Evolutionary conservation across 1,284 basidiomycete species (phyloP), one percentile per base, ranked within the genome.

Genomic region (Melampsora americana): DNA sequence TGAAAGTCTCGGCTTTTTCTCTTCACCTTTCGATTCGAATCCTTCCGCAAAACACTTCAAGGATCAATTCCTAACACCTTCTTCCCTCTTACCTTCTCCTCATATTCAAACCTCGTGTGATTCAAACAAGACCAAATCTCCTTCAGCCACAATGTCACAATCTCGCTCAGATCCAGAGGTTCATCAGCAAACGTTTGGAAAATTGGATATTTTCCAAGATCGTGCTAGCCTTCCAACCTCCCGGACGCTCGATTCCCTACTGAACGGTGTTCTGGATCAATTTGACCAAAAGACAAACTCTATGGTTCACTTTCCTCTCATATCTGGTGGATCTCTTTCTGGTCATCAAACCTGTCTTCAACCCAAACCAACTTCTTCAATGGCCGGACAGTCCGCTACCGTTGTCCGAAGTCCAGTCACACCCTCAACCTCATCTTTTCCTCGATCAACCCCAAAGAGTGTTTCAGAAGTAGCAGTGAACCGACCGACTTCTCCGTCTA

Each of bases 81-180:
- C 42, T 44, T 44, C 42, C 14, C 7, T 44, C 14, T 59, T 59
- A 26, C 53, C 53, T 59, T 23, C 53, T 23, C 28, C 28, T 7
- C n/a, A 23, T 59, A 23, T 59, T 26, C n/a, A 59, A 20, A 59
- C 6, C 28, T 59, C 53, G 1, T 23, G 18, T 59, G 18, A 14
- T 59, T 1, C 12, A 6, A 59, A 59, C 11, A 59, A 23, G 0
- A 2, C 9, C 20, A 5, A 59, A 2, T 59, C 53, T 1, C 53
- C 53, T 16, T 28, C 53, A 23, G 53, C 23, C 23, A 23, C 14
- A 28, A 59, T 59, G 53, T 23, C 53, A 23, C 53, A 59, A 26
- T 59, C 53, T 59, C 53, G 53, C 2, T 59, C 53, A 59, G 53
- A 59, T 59, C 53, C 53, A 23, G 53, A 59, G 9, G 28, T 28